phyloP scores from a whole-genome alignment of 345 rosid species.

The Murraya paniculata region DNA sequence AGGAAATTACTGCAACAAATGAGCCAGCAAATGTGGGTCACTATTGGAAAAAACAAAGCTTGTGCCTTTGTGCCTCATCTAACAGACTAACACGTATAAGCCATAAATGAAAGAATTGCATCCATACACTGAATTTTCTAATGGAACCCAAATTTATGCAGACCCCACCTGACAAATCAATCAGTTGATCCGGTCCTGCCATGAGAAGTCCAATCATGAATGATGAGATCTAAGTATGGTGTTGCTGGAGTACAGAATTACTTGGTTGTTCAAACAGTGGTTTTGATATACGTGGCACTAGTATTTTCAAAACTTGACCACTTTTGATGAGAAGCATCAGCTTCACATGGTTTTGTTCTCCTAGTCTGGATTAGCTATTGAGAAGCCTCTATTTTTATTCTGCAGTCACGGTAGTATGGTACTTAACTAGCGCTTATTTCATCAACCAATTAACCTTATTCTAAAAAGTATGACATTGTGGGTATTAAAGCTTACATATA shows the following conservation, averaged over 20 bases:
- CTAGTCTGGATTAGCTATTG: neutral
- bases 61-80: slow-evolving; percentile 15
- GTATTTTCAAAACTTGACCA: neutral
- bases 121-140: slow-evolving; percentile 5
- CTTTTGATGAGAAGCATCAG: slow-evolving; percentile 13
- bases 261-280: neutral
- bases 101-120: slow-evolving; percentile 10
- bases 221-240: neutral
- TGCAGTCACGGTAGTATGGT: neutral
- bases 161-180: neutral
- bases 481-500: slow-evolving; percentile 2
- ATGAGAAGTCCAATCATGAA: neutral
- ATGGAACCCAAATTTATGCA: neutral
- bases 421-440: slow-evolving; percentile 24
- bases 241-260: neutral
- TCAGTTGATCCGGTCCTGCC: neutral
- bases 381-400: neutral
- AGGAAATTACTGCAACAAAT: slow-evolving; percentile 4
- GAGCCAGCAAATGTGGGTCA: slow-evolving; percentile 11
- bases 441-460: neutral
- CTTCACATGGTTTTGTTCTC: slow-evolving; percentile 37
- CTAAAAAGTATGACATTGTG: slow-evolving; percentile 18
- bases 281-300: neutral
- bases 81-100: neutral
- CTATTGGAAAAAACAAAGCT: neutral